Percentiles rank a stretch among this genome's conserved stretches.
Evolutionary conservation across 345 rosid species (phyloP).

Genomic region (Odontarrhena argentea): DNA sequence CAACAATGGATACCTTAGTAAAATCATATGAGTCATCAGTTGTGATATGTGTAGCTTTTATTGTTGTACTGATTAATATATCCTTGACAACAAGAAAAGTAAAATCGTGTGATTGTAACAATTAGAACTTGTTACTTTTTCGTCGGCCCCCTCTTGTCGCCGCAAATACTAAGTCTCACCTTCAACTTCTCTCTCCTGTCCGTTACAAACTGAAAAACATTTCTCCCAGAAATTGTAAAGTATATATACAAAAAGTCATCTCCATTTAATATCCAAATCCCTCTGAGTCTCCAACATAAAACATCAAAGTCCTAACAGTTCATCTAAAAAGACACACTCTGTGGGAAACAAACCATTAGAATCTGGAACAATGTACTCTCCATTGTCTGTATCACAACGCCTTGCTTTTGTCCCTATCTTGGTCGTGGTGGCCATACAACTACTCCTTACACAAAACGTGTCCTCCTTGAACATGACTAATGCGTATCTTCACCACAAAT

Average conservation of each 20-base stretch:
- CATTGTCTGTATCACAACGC: not conserved
- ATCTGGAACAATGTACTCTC: constrained; percentile 15
- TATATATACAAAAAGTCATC: not conserved
- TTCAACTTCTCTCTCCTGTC: constrained; percentile 4
- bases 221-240: not conserved
- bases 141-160: constrained; percentile 11
- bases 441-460: constrained; percentile 3
- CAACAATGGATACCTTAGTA: too few species aligned
- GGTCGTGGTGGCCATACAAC: constrained; percentile 18
- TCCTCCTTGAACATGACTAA: constrained; percentile 25
- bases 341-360: not conserved
- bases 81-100: too few species aligned
- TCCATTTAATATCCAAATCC: not conserved
- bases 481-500: constrained; percentile 25
- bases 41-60: too few species aligned
- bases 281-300: constrained; percentile 4
- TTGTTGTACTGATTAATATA: too few species aligned
- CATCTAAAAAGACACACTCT: not conserved
- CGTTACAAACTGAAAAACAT: constrained; percentile 26
- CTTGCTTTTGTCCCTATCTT: not conserved
- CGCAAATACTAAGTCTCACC: constrained; percentile 4
- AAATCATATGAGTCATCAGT: too few species aligned
- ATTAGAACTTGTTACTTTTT: not conserved
- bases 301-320: not conserved
- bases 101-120: constrained; percentile 8